Evolutionary conservation across 805 yeast genomes (phyloP), one percentile per base, ranked within the genome.

Genomic region (Priceomyces carsonii): DNA sequence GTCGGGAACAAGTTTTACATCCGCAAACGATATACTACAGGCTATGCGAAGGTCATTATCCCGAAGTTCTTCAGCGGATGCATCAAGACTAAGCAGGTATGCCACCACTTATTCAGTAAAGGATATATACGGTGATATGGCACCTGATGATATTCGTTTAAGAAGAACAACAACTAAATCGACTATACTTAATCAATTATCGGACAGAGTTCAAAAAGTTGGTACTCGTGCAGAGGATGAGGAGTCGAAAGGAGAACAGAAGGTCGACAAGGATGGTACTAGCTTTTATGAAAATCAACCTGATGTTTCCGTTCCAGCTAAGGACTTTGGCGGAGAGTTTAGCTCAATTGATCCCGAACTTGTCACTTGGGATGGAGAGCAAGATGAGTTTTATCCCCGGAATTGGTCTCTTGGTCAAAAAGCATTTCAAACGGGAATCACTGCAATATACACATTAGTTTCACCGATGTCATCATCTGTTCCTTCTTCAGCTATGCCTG

Each of bases 381-480:
- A 75, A 34, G 89, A 82, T 48, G 79, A 80, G 0, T 60, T 57
- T 9, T 71, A 77, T 50, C 87, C 89, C n/a, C 59, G 83, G 39
- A 82, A 82, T 53, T 82, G 86, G 86, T 18, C 70, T 0, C 17
- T 35, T 1, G 12, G 36, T 3, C 49, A 61, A 28, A 80, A 80
- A 48, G 55, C 69, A 48, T 39, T 52, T 10, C 67, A 73, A 32
- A 67, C 77, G 3, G 48, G 53, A 8, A 55, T 77, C 12, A 81
- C 79, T 7, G 57, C 83, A 0, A 26, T 72, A 3, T 80, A 78
- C 55, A 71, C 86, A 2, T 63, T 80, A 39, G 58, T 79, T 7
- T 71, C 82, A 1, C 86, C 86, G 1, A 66, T 79, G 63, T 69
- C 82, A 3, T 78, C 85, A 6, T 75, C 85, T 7, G 69, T 82